Evolutionary conservation across 352 stramenopile genomes (phyloP).

Genomic region (Phytopythium mirpurense): DNA sequence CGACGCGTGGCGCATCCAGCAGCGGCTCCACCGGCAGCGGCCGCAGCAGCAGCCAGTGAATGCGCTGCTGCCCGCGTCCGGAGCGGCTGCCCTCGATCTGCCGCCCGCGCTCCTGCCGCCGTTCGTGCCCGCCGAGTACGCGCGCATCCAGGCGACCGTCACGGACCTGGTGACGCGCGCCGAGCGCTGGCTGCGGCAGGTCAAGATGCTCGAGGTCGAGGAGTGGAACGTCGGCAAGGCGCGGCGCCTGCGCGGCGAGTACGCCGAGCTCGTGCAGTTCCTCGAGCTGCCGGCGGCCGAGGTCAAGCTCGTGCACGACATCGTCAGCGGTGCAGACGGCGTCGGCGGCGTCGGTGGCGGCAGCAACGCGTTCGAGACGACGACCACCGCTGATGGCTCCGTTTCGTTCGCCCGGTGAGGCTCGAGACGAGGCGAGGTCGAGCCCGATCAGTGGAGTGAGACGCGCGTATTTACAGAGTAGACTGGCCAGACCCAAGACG

Average conservation of each 20-base stretch:
- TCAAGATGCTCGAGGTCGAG: conserved; percentile 61
- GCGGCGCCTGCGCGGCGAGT: conserved; percentile 32
- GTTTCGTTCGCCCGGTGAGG: background rate
- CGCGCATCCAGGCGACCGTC: conserved; percentile 68
- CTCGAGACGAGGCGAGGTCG: no score
- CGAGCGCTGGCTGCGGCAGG: conserved; percentile 52
- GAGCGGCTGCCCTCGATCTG: conserved; percentile 29
- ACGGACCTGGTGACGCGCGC: conserved; percentile 59
- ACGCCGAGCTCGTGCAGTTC: conserved; percentile 54
- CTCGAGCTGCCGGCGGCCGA: conserved; percentile 59
- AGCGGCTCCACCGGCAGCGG: background rate
- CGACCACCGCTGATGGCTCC: no score
- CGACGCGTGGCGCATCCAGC: conserved; percentile 21
- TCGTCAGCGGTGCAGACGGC: conserved; percentile 13
- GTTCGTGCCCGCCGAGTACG: conserved; percentile 64
- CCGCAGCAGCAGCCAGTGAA: background rate
- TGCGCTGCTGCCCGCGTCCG: conserved; percentile 11
- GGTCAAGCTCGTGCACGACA: conserved; percentile 51
- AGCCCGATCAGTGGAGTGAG: background rate
- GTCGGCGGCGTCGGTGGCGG: no score
- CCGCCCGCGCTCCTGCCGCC: conserved; percentile 1
- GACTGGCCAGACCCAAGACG: background rate
- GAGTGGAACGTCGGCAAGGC: conserved; percentile 62
- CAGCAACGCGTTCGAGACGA: no score
- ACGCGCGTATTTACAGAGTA: background rate